Conservation (phyloP, 495 filamentous ascomycete species). For the Rhizodiscina lignyota region DNA sequence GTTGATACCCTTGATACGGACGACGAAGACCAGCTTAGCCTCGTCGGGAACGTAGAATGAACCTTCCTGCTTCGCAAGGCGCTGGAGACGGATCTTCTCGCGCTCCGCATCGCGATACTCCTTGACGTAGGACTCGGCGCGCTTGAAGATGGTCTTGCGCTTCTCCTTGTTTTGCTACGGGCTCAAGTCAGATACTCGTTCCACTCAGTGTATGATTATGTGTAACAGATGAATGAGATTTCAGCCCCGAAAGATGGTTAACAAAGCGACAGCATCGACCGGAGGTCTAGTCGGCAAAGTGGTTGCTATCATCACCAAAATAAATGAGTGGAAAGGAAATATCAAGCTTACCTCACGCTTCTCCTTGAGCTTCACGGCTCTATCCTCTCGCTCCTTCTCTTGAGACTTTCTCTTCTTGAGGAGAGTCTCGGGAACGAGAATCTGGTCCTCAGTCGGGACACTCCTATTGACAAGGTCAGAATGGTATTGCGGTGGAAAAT, state of each 20-base stretch:
- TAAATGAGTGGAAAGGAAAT: constrained; percentile 11
- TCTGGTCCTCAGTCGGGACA: constrained; percentile 77
- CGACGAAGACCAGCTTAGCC: constrained; percentile 92
- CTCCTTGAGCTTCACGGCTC: constrained; percentile 59
- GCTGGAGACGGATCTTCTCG: constrained; percentile 88
- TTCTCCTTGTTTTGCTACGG: constrained; percentile 85
- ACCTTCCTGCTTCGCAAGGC: constrained; percentile 78
- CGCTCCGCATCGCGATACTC: constrained; percentile 97
- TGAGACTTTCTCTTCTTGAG: constrained; percentile 99
- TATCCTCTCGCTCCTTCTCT: constrained; percentile 90
- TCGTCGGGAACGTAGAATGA: constrained; percentile 87
- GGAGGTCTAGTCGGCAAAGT: constrained; percentile 71
- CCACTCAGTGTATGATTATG: too few relatives aligned
- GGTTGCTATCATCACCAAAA: constrained; percentile 61
- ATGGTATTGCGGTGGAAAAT: constrained; percentile 48
- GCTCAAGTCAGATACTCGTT: too few relatives aligned
- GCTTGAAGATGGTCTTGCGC: constrained; percentile 96
- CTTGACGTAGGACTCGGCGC: constrained; percentile 97
- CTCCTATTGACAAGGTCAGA: constrained; percentile 51
- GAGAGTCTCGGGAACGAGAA: constrained; percentile 93
- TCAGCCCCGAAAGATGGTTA: constrained; percentile 99
- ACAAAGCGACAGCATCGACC: constrained; percentile 91
- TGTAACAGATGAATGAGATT: constrained; percentile 16
- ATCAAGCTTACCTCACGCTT: constrained; percentile 67
- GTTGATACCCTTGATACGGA: constrained; percentile 99